Conservation (phyloP, 306 rosid species). For the Quercus variabilis region DNA sequence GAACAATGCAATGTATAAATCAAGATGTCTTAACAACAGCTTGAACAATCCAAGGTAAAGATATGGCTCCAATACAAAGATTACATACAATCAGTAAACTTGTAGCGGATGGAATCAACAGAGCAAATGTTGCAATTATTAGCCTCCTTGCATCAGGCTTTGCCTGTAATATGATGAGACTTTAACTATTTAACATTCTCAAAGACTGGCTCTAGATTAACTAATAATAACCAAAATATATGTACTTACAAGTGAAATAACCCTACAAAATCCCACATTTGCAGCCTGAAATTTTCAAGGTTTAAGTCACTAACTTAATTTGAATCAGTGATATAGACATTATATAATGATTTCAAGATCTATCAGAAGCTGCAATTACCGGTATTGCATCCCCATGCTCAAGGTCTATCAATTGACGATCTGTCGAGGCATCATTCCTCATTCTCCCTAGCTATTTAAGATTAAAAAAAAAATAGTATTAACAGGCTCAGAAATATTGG, state of each 20-base stretch:
- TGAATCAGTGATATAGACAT: neutral
- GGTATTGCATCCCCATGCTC: constrained; percentile 62
- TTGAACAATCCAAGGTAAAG: too few relatives aligned
- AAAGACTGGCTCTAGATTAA: constrained; percentile 7
- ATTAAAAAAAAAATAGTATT: neutral
- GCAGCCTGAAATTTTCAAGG: constrained; percentile 50
- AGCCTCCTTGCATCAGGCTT: constrained; percentile 64
- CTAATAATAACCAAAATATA: constrained; percentile 7
- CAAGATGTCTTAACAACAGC: too few relatives aligned
- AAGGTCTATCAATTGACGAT: constrained; percentile 44
- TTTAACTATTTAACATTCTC: neutral
- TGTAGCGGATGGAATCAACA: constrained; percentile 68
- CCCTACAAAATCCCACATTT: constrained; percentile 57
- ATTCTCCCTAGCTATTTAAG: constrained; percentile 35
- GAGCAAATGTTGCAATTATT: constrained; percentile 55
- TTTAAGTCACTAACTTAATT: neutral
- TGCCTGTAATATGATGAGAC: constrained; percentile 38
- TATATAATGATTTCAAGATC: neutral
- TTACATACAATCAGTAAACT: constrained; percentile 59
- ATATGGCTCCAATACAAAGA: neutral
- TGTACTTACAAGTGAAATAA: constrained; percentile 62
- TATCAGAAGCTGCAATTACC: constrained; percentile 33
- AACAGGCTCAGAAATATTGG: neutral
- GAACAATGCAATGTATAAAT: too few relatives aligned
- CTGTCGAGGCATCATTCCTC: constrained; percentile 30